A percentile compares a stretch with the other conserved stretches of the same genome.
These are phyloP conservation scores for Corynespora cassiicola DNA, from an alignment of 2,329 filamentous ascomycete species.

Conservation along the genomic window DNA sequence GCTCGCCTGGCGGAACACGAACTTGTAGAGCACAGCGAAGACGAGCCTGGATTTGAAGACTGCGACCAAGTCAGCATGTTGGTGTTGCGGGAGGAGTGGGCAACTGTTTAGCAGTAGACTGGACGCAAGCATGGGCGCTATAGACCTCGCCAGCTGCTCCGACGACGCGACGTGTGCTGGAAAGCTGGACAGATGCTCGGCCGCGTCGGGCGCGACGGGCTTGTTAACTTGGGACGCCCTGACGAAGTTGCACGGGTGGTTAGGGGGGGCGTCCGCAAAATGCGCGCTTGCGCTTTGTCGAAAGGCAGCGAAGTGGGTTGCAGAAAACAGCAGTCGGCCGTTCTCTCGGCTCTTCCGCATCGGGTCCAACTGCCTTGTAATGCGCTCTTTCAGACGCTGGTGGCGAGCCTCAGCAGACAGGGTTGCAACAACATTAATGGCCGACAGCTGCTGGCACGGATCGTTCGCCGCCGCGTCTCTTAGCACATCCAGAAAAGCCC, in stretches of 20 bases:
- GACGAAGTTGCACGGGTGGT: constrained; percentile 28
- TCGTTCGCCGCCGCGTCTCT: constrained; percentile 25
- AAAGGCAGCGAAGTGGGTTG: constrained; percentile 24
- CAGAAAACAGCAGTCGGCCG: constrained; percentile 24
- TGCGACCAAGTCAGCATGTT: no score
- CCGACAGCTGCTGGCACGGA: constrained; percentile 18
- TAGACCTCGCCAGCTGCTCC: constrained; percentile 25
- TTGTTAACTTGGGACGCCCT: constrained; percentile 22
- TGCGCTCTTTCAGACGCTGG: constrained; percentile 22
- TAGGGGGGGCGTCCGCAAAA: constrained; percentile 12
- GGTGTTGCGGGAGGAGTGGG: no score
- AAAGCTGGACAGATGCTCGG: constrained; percentile 24
- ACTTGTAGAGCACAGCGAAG: constrained; percentile 11
- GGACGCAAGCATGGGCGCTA: constrained; percentile 26
- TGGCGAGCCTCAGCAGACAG: constrained; percentile 18
- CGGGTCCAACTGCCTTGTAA: constrained; percentile 23
- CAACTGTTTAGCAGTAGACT: constrained; percentile 31
- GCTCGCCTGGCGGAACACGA: constrained; percentile 2
- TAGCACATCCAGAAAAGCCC: constrained; percentile 27
- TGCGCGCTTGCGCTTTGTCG: constrained; percentile 19
- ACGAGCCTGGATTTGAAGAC: no score
- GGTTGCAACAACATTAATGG: constrained; percentile 24
- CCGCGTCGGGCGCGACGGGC: constrained; percentile 21
- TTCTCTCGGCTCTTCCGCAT: constrained; percentile 16
- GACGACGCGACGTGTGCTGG: constrained; percentile 19